phyloP scores from a whole-genome alignment of 495 filamentous ascomycete genomes.

The Penicillium roqueforti region DNA sequence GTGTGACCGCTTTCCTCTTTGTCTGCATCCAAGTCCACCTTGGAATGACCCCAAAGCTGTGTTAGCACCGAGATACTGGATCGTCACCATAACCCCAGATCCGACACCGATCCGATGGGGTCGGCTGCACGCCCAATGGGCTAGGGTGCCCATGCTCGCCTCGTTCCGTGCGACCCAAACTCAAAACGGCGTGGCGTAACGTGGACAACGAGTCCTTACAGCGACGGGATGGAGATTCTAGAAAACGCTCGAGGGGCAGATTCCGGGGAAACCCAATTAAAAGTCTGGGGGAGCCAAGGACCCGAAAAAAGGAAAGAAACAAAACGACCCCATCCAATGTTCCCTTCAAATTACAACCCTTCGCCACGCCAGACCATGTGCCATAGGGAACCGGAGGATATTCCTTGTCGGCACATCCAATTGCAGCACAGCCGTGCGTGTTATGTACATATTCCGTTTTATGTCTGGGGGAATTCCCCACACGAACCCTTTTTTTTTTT shows the following conservation, averaged over 20 bases:
- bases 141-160: slow-evolving; percentile 4
- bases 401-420: slow-evolving; percentile 2
- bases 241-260: slow-evolving; percentile 14
- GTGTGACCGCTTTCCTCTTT: background rate
- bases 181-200: slow-evolving; percentile 27
- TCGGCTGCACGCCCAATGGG: slow-evolving; percentile 14
- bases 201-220: slow-evolving; percentile 13
- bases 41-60: background rate
- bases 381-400: slow-evolving; percentile 11
- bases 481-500: slow-evolving; percentile 20
- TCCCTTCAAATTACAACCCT: background rate
- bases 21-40: background rate
- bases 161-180: slow-evolving; percentile 23
- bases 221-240: slow-evolving; percentile 17
- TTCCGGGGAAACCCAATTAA: slow-evolving; percentile 8
- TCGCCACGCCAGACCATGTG: slow-evolving; percentile 3
- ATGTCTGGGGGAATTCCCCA: slow-evolving; percentile 21
- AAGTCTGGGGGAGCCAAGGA: slow-evolving; percentile 7
- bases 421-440: slow-evolving; percentile 2
- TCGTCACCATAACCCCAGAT: slow-evolving; percentile 19
- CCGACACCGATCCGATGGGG: slow-evolving; percentile 5
- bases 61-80: slow-evolving; percentile 15
- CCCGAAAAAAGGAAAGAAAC: background rate
- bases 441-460: background rate
- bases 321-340: background rate